Evolutionary conservation across 1,284 basidiomycete genomes (phyloP).

Genomic region (Megacollybia platyphylla): DNA sequence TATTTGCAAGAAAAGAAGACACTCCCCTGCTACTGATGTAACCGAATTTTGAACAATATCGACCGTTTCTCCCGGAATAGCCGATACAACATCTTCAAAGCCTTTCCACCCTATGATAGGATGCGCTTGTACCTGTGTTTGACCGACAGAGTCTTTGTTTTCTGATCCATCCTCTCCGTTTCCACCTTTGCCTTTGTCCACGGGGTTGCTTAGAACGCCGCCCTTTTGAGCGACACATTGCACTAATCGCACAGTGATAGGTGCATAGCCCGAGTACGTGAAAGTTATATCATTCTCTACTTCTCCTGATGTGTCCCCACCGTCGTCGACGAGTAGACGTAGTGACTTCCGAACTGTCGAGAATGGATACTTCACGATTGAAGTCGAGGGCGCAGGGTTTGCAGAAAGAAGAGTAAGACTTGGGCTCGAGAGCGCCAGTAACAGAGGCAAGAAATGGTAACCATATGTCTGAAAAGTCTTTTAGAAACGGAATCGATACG

Average conservation of each 20-base stretch:
- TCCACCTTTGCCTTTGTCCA: conserved; percentile 39
- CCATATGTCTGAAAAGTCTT: conserved; percentile 65
- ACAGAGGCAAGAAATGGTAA: conserved; percentile 76
- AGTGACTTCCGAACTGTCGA: conserved; percentile 68
- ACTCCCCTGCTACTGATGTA: conserved; percentile 12
- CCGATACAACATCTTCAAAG: conserved; percentile 80
- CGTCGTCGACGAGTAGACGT: conserved; percentile 89
- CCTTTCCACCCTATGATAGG: conserved; percentile 94
- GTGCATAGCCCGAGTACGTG: conserved; percentile 95
- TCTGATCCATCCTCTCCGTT: conserved; percentile 22
- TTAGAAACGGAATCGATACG: conserved; percentile 5
- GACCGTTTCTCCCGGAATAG: conserved; percentile 77
- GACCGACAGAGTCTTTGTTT: conserved; percentile 21
- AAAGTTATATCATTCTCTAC: conserved; percentile 90
- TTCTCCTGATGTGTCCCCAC: conserved; percentile 59
- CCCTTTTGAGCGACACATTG: conserved; percentile 90
- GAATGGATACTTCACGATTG: conserved; percentile 56
- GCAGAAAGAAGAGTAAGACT: conserved; percentile 57
- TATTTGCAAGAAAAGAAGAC: not conserved
- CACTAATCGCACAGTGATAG: conserved; percentile 82
- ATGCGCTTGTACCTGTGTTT: conserved; percentile 50
- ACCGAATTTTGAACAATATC: conserved; percentile 58
- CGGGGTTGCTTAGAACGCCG: conserved; percentile 70
- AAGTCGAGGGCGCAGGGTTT: conserved; percentile 41
- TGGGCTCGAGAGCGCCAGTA: conserved; percentile 70